Evolutionary conservation across 306 rosid species (phyloP), one percentile per base, ranked within the genome.

Genomic region (Lotus japonicus): DNA sequence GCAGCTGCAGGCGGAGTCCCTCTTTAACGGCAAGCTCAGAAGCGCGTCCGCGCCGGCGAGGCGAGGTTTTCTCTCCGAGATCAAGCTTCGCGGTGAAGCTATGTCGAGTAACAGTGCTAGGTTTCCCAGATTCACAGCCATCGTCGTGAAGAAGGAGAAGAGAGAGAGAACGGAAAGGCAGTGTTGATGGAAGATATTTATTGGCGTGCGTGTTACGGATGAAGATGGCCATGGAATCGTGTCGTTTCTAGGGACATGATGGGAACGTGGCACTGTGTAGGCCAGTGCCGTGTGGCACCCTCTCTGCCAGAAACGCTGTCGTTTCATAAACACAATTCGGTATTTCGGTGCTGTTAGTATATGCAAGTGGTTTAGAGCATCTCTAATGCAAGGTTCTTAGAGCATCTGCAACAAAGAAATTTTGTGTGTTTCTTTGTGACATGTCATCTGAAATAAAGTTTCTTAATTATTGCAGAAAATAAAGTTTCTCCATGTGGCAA

Each of bases 121-220:
- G 60, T 94, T 86, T 10, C 97, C 98, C 0, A 90, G 61, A 66
- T 80, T 81, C 41, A 76, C 89, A 5, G 96, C 88, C 97, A 94
- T 94, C 28, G 68, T 12, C 14, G 55, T 73, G 69, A 58, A 26
- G 31, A 26, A 14, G 12, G 11, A 57, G 19, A 21, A 14, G 5
- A 54, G 56, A 56, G 23, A 76, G 33, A 56, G 15, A 23, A 13
- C 13, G 16, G 7, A 5, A 10, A 54, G 33, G 48, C 55, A 17
- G 12, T 33, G 70, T 45, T 13, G 45, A 7, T 2, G 13, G 72
- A 39, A 72, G 90, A 74, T 84, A 88, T 84, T 78, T 81, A 5
- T 31, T 5, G 36, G 5, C 16, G 45, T n/a, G 36, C 36, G 11
- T 41, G 2, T 11, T 35, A 23, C 57, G 52, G 71, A 87, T 82